Evolutionary conservation across 2,329 filamentous ascomycete species (phyloP), one percentile per base, ranked within the genome.

Genomic region (Fusarium longipes): DNA sequence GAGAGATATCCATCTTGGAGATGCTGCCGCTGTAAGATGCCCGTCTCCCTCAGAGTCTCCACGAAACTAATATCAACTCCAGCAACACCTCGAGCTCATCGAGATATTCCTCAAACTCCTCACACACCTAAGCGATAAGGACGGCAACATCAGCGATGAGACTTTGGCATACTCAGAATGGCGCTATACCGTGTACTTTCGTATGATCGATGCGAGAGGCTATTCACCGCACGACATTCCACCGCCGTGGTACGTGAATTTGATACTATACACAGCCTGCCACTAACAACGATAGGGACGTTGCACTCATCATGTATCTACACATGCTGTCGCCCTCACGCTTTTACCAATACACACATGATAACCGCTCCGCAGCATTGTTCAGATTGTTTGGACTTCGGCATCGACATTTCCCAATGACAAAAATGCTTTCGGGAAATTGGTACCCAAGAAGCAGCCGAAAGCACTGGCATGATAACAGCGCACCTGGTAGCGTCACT

Each of bases 101-200:
- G 43, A 38, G 4, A 43, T 12, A 4, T 60, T 60, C 3, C 3
- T 59, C 0, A 36, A 59, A 20, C 25, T 60, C 5, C 3, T 51
- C 6, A 6, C 15, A 1, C 6, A 60, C 6, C 18, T 59, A 3
- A 0, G 9, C 1, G 25, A 32, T 12, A 20, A 12, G 1, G 1
- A 50, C 2, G 36, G 54, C 0, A 15, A 1, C 0, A 51, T 43
- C 4, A 60, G 30, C 5, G 43, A 60, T 2, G 36, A 60, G 8
- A 51, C 57, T 1, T 17, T 59, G 12, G 54, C 36, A 17, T 60
- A 59, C 25, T 60, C 36, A 3, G 57, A 59, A 51, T 60, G 57
- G 54, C 43, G 57, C 8, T 60, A 59, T n/a, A 22, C 24, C 1
- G 29, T 51, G 17, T 60, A 60, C 15, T 11, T 40, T 22, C 53